A percentile compares a stretch with the other conserved stretches of the same genome.
Conservation (phyloP, 768 basidiomycete genomes). For the Cystofilobasidium ferigula region DNA sequence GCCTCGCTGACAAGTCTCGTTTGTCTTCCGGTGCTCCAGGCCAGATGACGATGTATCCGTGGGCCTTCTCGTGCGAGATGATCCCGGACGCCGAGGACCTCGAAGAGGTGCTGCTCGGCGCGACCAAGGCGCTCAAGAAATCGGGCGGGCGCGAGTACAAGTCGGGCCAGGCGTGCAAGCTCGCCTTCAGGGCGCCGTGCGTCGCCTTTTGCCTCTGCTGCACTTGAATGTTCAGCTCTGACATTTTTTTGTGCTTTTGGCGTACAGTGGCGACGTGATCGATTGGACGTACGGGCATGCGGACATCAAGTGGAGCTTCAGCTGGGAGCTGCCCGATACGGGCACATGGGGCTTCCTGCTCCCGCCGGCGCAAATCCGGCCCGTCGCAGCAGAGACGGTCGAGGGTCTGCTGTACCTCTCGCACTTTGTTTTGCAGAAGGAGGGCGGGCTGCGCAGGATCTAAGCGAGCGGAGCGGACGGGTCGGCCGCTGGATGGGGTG, state of each 20-base stretch:
- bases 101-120: slow-evolving; percentile 59
- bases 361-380: slow-evolving; percentile 37
- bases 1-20: slow-evolving; percentile 10
- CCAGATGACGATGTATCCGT: slow-evolving; percentile 60
- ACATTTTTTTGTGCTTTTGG: background rate
- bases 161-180: slow-evolving; percentile 42
- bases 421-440: slow-evolving; percentile 46
- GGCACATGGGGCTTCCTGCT: slow-evolving; percentile 39
- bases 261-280: slow-evolving; percentile 48
- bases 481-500: too few species aligned
- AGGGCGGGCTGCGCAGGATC: background rate
- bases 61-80: slow-evolving; percentile 56
- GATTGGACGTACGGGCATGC: slow-evolving; percentile 52
- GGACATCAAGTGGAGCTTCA: slow-evolving; percentile 54
- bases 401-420: slow-evolving; percentile 57
- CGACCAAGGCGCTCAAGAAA: slow-evolving; percentile 46
- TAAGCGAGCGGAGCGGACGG: background rate
- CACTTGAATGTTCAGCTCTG: background rate
- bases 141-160: slow-evolving; percentile 45
- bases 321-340: slow-evolving; percentile 56
- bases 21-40: background rate
- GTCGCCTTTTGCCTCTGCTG: background rate
- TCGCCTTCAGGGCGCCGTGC: slow-evolving; percentile 31
- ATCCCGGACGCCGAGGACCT: slow-evolving; percentile 62
- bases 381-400: slow-evolving; percentile 65